Evolutionary conservation across 306 rosid genomes (phyloP).

Genomic region (Cucurbita moschata): DNA sequence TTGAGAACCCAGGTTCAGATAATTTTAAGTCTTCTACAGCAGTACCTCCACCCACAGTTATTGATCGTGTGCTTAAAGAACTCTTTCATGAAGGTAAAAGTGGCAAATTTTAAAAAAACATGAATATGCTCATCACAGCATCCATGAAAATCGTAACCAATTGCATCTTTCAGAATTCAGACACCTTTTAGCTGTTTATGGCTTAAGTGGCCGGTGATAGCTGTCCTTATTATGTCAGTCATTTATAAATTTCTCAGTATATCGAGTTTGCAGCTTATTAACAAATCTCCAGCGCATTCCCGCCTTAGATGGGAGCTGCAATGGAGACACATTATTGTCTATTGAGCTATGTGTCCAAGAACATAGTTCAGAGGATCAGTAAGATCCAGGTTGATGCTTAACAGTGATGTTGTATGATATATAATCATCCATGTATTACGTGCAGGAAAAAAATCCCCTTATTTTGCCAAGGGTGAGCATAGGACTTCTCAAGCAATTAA

Average conservation of each 20-base stretch:
- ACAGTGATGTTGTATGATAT: constrained; percentile 9
- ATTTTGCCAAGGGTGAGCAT: constrained; percentile 28
- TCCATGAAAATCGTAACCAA: not conserved
- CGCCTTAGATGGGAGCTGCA: not conserved
- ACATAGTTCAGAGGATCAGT: not conserved
- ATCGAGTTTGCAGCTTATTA: not conserved
- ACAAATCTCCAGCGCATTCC: not conserved
- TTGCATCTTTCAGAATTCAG: not conserved
- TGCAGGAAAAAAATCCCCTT: constrained; percentile 35
- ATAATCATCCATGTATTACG: constrained; percentile 3
- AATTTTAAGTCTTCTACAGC: constrained; percentile 52
- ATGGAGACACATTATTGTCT: not conserved
- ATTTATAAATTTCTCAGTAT: not conserved
- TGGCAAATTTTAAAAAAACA: not conserved
- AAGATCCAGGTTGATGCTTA: not conserved
- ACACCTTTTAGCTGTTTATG: not conserved
- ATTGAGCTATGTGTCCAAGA: not conserved
- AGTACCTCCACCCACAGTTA: constrained; percentile 78
- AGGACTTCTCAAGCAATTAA: constrained; percentile 63
- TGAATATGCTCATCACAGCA: not conserved
- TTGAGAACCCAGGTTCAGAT: constrained; percentile 63
- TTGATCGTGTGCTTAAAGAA: constrained; percentile 85
- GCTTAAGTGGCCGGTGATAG: not conserved
- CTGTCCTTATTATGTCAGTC: not conserved
- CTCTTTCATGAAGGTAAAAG: constrained; percentile 68